Evolutionary conservation across 257 asterid genomes (phyloP).

Genomic region (Rubia yunnanensis): DNA sequence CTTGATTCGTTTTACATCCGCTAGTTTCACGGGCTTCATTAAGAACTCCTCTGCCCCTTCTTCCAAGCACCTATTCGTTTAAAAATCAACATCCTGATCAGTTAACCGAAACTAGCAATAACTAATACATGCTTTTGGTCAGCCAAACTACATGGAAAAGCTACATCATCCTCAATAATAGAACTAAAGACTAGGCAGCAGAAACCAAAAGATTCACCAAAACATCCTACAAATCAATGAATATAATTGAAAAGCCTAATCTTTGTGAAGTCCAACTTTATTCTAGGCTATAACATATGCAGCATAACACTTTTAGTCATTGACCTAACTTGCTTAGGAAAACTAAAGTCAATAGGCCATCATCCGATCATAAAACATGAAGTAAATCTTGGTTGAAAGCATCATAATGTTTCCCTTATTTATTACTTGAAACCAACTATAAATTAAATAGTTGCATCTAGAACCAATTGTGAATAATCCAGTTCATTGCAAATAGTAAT

Average conservation of each 20-base stretch:
- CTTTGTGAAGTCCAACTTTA: neutral
- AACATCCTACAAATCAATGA: too few relatives aligned
- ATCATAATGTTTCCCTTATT: too few relatives aligned
- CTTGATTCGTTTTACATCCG: constrained; percentile 57
- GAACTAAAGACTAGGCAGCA: neutral
- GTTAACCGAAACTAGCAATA: neutral
- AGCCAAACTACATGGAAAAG: too few relatives aligned
- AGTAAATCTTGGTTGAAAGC: neutral
- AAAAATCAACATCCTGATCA: neutral
- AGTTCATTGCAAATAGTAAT: too few relatives aligned
- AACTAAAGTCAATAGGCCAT: neutral
- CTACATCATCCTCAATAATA: neutral
- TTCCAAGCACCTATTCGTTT: constrained; percentile 52
- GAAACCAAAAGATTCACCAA: neutral
- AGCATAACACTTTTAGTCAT: neutral
- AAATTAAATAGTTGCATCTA: neutral
- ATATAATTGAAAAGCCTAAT: neutral
- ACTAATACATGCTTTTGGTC: neutral
- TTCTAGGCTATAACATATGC: neutral
- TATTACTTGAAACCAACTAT: too few relatives aligned
- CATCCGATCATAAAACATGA: neutral
- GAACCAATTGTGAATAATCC: neutral
- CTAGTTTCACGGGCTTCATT: constrained; percentile 70
- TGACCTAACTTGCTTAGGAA: neutral
- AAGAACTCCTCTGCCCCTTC: constrained; percentile 89